Percentiles rank a stretch among this genome's conserved stretches.
phyloP scores from a whole-genome alignment of 1,139 yeast genomes.

The Zygoascus meyerae region DNA sequence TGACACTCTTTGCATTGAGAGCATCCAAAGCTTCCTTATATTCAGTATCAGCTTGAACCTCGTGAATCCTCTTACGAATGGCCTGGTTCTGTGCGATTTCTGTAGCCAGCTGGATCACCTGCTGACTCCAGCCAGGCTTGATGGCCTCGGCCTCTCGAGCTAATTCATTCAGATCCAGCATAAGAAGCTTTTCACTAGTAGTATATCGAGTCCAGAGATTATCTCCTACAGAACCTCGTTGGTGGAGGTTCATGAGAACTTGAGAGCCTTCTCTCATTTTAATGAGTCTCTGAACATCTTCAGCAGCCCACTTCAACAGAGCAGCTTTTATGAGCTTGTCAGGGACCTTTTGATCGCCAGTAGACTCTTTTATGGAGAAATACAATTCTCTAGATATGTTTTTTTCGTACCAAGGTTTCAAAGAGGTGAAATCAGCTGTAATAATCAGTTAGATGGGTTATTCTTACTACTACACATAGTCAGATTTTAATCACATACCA shows the following conservation, averaged over 20 bases:
- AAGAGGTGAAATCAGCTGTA: slow-evolving; percentile 32
- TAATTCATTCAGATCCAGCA: slow-evolving; percentile 71
- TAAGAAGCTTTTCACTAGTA: slow-evolving; percentile 70
- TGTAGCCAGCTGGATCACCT: slow-evolving; percentile 71
- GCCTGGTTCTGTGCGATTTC: slow-evolving; percentile 93
- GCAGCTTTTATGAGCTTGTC: slow-evolving; percentile 85
- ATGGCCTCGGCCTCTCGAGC: slow-evolving; percentile 68
- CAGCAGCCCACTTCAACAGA: slow-evolving; percentile 65
- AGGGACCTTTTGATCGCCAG: slow-evolving; percentile 52
- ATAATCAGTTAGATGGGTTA: not conserved
- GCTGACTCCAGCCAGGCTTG: slow-evolving; percentile 76
- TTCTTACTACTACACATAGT: not conserved
- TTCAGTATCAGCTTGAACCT: slow-evolving; percentile 42
- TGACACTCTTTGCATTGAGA: slow-evolving; percentile 16
- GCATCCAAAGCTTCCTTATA: slow-evolving; percentile 24
- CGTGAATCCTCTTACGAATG: slow-evolving; percentile 65
- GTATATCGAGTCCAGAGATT: slow-evolving; percentile 76
- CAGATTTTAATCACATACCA: slow-evolving; percentile 1
- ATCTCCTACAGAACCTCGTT: slow-evolving; percentile 87
- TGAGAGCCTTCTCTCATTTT: slow-evolving; percentile 70
- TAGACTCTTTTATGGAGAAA: slow-evolving; percentile 48
- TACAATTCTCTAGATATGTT: slow-evolving; percentile 64
- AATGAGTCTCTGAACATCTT: slow-evolving; percentile 61
- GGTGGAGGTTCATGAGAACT: slow-evolving; percentile 63
- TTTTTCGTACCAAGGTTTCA: slow-evolving; percentile 65